These are phyloP conservation scores for Carpinus fangiana DNA, from an alignment of 306 rosid species.

Conservation along the genomic window DNA sequence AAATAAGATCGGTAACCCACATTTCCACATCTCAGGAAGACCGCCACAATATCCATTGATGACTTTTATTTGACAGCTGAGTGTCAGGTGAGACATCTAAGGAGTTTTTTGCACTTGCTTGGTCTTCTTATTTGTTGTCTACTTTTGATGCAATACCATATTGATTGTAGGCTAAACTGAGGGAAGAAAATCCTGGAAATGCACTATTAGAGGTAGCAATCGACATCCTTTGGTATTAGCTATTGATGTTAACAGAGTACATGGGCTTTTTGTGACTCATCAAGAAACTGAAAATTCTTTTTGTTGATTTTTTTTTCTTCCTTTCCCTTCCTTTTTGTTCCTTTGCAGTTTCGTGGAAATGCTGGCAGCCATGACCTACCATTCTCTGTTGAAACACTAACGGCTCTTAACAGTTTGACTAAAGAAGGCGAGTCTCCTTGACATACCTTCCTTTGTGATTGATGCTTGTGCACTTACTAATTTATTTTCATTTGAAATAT, in stretches of 20 bases:
- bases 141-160: slow-evolving; percentile 32
- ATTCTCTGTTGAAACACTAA: slow-evolving; percentile 68
- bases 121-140: slow-evolving; percentile 12
- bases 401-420: slow-evolving; percentile 57
- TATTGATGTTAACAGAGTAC: background rate
- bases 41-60: slow-evolving; percentile 84
- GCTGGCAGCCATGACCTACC: slow-evolving; percentile 97
- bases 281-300: slow-evolving; percentile 11
- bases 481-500: slow-evolving; percentile 34
- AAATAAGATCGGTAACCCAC: slow-evolving; percentile 24
- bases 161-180: slow-evolving; percentile 64
- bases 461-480: slow-evolving; percentile 20
- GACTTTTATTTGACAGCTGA: slow-evolving; percentile 89
- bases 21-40: slow-evolving; percentile 64
- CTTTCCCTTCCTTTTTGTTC: slow-evolving; percentile 16
- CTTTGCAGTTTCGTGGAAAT: slow-evolving; percentile 69
- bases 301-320: background rate
- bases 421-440: slow-evolving; percentile 63
- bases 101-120: slow-evolving; percentile 12
- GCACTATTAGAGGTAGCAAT: slow-evolving; percentile 81
- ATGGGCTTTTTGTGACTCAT: slow-evolving; percentile 12
- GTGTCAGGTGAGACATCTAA: slow-evolving; percentile 58
- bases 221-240: slow-evolving; percentile 7
- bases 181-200: slow-evolving; percentile 77
- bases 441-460: slow-evolving; percentile 11